These are phyloP conservation scores for Fusarium sterilihyphosum DNA, from an alignment of 2,329 filamentous ascomycete genomes.

Conservation along the genomic window DNA sequence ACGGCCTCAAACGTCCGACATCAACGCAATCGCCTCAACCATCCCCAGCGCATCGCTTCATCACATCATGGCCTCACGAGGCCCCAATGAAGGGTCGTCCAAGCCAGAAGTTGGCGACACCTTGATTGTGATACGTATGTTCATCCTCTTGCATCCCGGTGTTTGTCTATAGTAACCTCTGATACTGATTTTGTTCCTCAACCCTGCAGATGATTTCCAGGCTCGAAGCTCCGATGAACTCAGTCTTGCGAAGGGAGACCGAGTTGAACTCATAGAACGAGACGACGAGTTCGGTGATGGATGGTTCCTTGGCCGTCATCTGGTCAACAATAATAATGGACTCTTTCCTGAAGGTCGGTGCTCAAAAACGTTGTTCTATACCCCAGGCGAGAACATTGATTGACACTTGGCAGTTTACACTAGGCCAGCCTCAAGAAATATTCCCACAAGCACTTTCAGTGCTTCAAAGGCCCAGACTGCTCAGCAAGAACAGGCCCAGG, in stretches of 20 bases:
- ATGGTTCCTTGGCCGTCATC: constrained; percentile 82
- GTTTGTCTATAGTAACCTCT: constrained; percentile 8
- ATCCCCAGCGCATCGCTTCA: constrained; percentile 31
- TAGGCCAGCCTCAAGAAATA: constrained; percentile 62
- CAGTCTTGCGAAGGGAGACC: constrained; percentile 84
- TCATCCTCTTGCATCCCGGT: constrained; percentile 36
- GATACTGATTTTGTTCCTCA: constrained; percentile 21
- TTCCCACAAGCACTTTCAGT: constrained; percentile 44
- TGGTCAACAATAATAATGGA: constrained; percentile 77
- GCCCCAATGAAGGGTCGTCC: constrained; percentile 47
- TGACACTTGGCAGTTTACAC: constrained; percentile 65
- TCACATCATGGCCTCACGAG: constrained; percentile 56
- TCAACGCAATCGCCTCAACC: constrained; percentile 25
- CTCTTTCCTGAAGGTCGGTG: constrained; percentile 83
- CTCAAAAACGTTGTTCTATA: constrained; percentile 1
- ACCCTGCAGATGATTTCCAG: constrained; percentile 81
- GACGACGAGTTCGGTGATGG: constrained; percentile 91
- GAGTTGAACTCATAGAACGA: constrained; percentile 83
- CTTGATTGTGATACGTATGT: constrained; percentile 77
- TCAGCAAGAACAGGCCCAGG: constrained; percentile 45
- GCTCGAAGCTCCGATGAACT: constrained; percentile 94
- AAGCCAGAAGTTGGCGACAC: constrained; percentile 73
- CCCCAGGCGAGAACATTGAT: constrained; percentile 22
- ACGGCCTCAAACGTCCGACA: constrained; percentile 33
- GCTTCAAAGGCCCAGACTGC: constrained; percentile 46